Conservation (phyloP, 331 rosid genomes). For the Acacia concinna region DNA sequence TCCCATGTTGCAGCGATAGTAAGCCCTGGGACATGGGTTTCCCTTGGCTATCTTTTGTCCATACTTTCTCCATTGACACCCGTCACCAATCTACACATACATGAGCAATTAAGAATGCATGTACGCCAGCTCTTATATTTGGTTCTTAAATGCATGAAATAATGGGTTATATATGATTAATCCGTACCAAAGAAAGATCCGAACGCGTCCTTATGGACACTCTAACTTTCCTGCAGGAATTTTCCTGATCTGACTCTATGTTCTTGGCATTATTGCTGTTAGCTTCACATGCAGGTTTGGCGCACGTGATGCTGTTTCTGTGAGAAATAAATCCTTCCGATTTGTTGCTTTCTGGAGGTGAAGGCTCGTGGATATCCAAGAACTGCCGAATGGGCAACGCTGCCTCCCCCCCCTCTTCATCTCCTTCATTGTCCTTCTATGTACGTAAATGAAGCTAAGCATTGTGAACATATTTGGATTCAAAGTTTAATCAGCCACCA, state of each 20-base stretch:
- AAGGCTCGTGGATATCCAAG: constrained; percentile 33
- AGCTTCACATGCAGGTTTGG: constrained; percentile 27
- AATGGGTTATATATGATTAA: not conserved
- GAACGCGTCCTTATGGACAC: constrained; percentile 51
- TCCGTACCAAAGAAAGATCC: constrained; percentile 42
- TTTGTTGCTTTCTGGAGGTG: constrained; percentile 23
- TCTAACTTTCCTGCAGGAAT: constrained; percentile 40
- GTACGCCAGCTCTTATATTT: not conserved
- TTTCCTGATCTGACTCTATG: constrained; percentile 4
- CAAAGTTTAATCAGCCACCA: not conserved
- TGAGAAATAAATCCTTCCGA: constrained; percentile 13
- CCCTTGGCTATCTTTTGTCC: constrained; percentile 56
- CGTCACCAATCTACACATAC: constrained; percentile 40
- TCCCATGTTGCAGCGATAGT: constrained; percentile 55
- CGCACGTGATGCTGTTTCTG: not conserved
- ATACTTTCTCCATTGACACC: constrained; percentile 61
- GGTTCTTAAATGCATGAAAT: not conserved
- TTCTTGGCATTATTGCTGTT: constrained; percentile 17
- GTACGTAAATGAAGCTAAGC: constrained; percentile 11
- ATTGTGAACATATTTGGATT: not conserved
- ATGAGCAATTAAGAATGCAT: not conserved
- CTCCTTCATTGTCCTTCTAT: constrained; percentile 18
- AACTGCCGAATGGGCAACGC: constrained; percentile 26
- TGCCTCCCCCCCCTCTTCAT: constrained; percentile 26
- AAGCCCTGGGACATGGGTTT: constrained; percentile 54